These are phyloP conservation scores for Apophysomyces ossiformis DNA, from an alignment of 371 early-diverging fungal species.

Conservation along the genomic window DNA sequence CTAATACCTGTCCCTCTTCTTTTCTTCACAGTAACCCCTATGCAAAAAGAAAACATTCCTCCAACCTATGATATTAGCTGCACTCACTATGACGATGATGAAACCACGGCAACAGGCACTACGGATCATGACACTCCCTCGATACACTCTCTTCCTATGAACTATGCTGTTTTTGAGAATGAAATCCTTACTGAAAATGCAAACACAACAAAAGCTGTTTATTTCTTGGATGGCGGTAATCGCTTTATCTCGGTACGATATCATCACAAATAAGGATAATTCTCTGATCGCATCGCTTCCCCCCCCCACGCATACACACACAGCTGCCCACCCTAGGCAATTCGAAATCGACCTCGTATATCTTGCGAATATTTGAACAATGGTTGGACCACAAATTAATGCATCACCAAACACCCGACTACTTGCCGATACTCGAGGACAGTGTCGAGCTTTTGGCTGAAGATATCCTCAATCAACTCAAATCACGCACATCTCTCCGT, in stretches of 20 bases:
- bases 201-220: slow-evolving; percentile 35
- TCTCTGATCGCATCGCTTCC: neutral
- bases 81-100: slow-evolving; percentile 31
- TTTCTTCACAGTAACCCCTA: slow-evolving; percentile 1
- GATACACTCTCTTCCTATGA: neutral
- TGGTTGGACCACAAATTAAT: slow-evolving; percentile 38
- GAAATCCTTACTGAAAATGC: slow-evolving; percentile 33
- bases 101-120: slow-evolving; percentile 28
- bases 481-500: slow-evolving; percentile 26
- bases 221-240: slow-evolving; percentile 43
- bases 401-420: slow-evolving; percentile 26
- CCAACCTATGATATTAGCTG: slow-evolving; percentile 16
- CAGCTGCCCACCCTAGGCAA: slow-evolving; percentile 42
- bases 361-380: slow-evolving; percentile 42
- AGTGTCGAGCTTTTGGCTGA: slow-evolving; percentile 38
- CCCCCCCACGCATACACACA: neutral
- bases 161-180: slow-evolving; percentile 16
- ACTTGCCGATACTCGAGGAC: slow-evolving; percentile 39
- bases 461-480: slow-evolving; percentile 37
- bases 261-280: neutral
- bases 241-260: slow-evolving; percentile 43
- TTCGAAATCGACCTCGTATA: slow-evolving; percentile 38
- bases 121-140: slow-evolving; percentile 17
- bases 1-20: slow-evolving; percentile 3
- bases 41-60: slow-evolving; percentile 3